These are phyloP conservation scores for Karstenula rhodostoma DNA, from an alignment of 2,329 filamentous ascomycete species.

Conservation along the genomic window DNA sequence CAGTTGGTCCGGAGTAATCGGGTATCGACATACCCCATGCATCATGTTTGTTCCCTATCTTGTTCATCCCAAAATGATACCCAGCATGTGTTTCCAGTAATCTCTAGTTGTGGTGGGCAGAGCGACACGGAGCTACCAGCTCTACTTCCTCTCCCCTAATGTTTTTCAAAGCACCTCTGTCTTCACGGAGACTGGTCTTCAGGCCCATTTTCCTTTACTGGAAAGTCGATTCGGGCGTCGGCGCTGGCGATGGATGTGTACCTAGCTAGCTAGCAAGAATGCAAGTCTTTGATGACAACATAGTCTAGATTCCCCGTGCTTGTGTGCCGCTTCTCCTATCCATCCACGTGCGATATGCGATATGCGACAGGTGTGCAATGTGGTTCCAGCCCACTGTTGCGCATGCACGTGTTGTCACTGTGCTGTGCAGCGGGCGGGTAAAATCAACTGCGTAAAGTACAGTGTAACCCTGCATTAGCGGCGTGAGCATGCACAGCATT, in stretches of 20 bases:
- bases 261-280: background rate
- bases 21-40: background rate
- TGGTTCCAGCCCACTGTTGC: no score
- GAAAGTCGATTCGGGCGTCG: background rate
- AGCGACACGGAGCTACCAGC: background rate
- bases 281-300: background rate
- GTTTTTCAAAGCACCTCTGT: no score
- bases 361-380: no score
- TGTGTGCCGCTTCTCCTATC: background rate
- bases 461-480: no score
- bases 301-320: no score
- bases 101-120: background rate
- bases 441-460: background rate
- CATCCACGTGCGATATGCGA: background rate
- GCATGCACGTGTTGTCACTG: background rate
- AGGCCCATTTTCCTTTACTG: background rate
- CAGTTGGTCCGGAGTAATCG: background rate
- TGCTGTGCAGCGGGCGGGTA: background rate
- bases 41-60: background rate
- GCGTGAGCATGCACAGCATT: no score
- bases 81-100: background rate
- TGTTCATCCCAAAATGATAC: background rate
- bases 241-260: background rate
- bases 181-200: background rate
- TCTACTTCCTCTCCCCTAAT: background rate